Evolutionary conservation across 306 rosid genomes (phyloP), one percentile per base, ranked within the genome.

Genomic region (Pachyrhizus erosus): DNA sequence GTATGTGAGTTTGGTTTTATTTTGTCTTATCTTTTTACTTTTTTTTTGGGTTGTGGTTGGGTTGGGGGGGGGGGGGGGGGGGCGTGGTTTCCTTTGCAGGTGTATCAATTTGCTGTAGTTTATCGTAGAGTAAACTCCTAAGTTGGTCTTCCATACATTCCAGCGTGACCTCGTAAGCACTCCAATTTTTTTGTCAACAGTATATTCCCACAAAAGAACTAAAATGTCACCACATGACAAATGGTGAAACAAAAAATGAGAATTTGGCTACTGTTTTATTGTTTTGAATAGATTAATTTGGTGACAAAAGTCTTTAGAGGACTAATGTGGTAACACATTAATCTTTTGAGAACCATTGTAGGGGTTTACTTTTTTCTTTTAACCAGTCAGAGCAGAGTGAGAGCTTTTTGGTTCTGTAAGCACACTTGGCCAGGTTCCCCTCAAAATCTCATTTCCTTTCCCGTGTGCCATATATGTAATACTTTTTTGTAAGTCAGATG

Each of bases 391-490:
- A 82, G 88, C 83, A 81, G 83, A 82, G 82, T 46, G 86, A 86
- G 69, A 79, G 85, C 83, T 82, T 76, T 84, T 78, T 51, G 39
- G 75, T 80, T 86, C 77, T 80, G 58, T 73, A 68, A 80, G 87
- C 84, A 52, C 87, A 87, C 86, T 83, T 83, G 83, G 79, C 55
- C 89, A 79, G 86, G 90, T 85, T 86, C 69, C 78, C 75, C 70
- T 64, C 67, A 79, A 75, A 48, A 29, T 77, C 83, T 87, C 66
- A 52, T 82, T 84, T 12, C 49, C 55, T 20, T 72, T n/a, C 31
- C 75, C 40, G 33, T 51, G 67, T 80, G 67, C 46, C 17, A 81
- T 82, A 81, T 82, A 31, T 81, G 81, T 64, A 26, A 68, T 42
- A 58, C 57, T 46, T 51, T 51, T 73, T 57, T 74, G 75, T 77